Evolutionary conservation across 140 eudicot genomes (phyloP), one percentile per base, ranked within the genome.

Genomic region (Bidens hawaiensis): DNA sequence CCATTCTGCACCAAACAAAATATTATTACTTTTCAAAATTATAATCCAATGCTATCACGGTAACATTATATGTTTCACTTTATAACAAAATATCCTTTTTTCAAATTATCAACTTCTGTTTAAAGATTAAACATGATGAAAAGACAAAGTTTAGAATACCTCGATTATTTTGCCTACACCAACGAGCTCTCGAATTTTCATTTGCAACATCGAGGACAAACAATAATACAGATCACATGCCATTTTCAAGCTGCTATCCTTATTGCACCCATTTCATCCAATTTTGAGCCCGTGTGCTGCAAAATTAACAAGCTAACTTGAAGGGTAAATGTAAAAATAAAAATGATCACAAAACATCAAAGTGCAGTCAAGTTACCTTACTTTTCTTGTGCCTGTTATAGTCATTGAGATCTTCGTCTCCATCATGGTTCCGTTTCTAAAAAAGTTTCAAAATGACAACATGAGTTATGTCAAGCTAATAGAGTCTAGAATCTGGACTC

Each of bases 351-450:
- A 3, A 25, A 53, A 25, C 38, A 53, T 10, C 26, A 36, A 53
- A 14, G 60, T 26, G 22, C 22, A 53, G 60, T 36, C 57, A 72
- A 38, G 53, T 76, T 78, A 89, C 97, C 97, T 89, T 89, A 73
- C 93, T 88, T 81, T 85, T 88, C 89, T 85, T 84, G 79, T 82
- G 90, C 62, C 78, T 82, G 63, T 85, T 84, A 67, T 77, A 70
- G 60, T 53, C 60, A 53, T 53, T 53, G 21, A 53, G 38, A 57
- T 88, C 96, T 67, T 82, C 96, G 36, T 85, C 94, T 40, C 96
- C 96, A 33, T 88, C 96, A 77, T 88, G 90, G 77, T 85, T 88
- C 80, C 96, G 80, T 73, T 88, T 88, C 96, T 88, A 76, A 60
- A 67, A 78, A 59, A 71, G 43, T 15, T 13, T 59, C 18, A 65